A percentile compares a stretch with the other conserved stretches of the same genome.
Conservation (phyloP, 179 eudicot genomes). For the Camellia oleifera region DNA sequence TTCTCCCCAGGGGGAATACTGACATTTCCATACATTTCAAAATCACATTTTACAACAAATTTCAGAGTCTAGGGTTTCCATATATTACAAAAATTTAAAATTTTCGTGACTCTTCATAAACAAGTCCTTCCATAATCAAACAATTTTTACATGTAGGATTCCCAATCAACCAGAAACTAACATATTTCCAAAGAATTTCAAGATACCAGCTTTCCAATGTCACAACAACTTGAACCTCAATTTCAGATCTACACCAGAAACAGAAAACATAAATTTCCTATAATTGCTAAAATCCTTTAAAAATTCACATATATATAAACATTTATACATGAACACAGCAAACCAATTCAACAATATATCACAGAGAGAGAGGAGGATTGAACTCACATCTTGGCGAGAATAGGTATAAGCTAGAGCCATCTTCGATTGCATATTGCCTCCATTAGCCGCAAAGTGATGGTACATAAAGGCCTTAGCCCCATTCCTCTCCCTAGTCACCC, state of each 20-base stretch:
- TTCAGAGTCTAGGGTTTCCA: not conserved
- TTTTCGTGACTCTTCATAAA: not conserved
- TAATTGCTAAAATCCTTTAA: too few relatives aligned
- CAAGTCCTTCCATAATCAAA: not conserved
- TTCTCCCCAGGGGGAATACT: too few relatives aligned
- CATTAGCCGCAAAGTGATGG: constrained; percentile 72
- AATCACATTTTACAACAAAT: not conserved
- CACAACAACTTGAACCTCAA: constrained; percentile 1
- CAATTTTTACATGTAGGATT: not conserved
- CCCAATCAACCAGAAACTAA: not conserved
- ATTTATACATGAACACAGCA: not conserved
- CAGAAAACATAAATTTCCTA: too few relatives aligned
- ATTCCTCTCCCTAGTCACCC: constrained; percentile 56
- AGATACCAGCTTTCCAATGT: not conserved
- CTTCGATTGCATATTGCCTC: constrained; percentile 83
- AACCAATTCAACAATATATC: not conserved
- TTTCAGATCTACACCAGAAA: not conserved
- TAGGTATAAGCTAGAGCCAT: constrained; percentile 85
- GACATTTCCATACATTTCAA: not conserved
- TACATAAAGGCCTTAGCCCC: constrained; percentile 72
- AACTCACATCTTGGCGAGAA: constrained; percentile 70
- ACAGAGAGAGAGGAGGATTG: not conserved
- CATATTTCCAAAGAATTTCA: not conserved
- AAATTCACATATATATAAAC: too few relatives aligned
- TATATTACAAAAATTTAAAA: not conserved